Evolutionary conservation across 1,284 basidiomycete species (phyloP).

Genomic region (Laetiporus sulphureus): DNA sequence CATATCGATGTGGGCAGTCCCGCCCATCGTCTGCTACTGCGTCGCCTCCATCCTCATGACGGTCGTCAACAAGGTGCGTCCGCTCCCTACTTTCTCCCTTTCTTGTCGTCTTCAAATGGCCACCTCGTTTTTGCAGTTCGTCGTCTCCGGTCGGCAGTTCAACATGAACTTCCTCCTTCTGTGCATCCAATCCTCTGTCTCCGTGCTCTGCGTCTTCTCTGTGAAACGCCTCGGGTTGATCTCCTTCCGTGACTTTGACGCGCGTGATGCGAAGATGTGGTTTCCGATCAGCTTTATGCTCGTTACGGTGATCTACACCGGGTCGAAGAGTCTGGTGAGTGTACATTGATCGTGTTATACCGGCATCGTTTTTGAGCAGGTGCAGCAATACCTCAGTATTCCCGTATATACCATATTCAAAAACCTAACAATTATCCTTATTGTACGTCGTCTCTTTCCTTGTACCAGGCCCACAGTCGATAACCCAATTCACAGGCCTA

Average conservation of each 20-base stretch:
- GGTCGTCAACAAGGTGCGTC: conserved; percentile 86
- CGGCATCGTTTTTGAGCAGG: no score
- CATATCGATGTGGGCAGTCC: no score
- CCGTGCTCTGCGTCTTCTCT: conserved; percentile 67
- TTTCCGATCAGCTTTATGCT: conserved; percentile 91
- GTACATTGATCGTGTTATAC: no score
- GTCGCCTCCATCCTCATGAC: conserved; percentile 97
- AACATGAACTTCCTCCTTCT: conserved; percentile 97
- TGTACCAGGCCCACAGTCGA: neutral
- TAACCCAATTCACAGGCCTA: conserved; percentile 58
- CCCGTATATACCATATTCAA: conserved; percentile 99
- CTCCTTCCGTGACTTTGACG: conserved; percentile 82
- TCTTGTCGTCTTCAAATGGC: neutral
- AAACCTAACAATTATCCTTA: conserved; percentile 97
- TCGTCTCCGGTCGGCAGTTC: conserved; percentile 91
- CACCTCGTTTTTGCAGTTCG: conserved; percentile 80
- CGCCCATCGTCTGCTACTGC: conserved; percentile 89
- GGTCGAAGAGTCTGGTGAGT: conserved; percentile 91
- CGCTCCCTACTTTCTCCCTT: neutral
- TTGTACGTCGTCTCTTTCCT: conserved; percentile 44
- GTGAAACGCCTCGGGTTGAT: conserved; percentile 84
- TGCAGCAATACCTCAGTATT: conserved; percentile 87
- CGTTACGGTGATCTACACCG: conserved; percentile 96
- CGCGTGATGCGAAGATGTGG: conserved; percentile 87
- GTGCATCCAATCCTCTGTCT: conserved; percentile 87